Conservation (phyloP, 148 eudicot genomes). For the Rhododendron kiyosumense region DNA sequence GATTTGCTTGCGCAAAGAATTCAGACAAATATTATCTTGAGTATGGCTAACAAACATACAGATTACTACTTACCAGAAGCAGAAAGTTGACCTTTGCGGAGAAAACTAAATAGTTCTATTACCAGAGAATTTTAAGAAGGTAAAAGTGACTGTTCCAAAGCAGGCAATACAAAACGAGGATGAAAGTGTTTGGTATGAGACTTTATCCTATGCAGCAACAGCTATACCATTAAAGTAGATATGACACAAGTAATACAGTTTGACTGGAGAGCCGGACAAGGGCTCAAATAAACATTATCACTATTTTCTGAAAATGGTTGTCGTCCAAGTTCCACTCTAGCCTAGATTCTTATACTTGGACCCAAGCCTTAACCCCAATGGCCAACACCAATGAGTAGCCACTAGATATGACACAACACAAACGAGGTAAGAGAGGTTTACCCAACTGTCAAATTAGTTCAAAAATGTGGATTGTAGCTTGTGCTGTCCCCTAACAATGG, state of each 20-base stretch:
- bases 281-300: background rate
- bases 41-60: background rate
- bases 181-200: background rate
- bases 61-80: background rate
- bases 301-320: background rate
- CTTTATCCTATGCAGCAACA: background rate
- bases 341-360: background rate
- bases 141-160: background rate
- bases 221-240: background rate
- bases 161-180: background rate
- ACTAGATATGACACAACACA: background rate
- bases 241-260: background rate
- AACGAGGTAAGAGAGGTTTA: background rate
- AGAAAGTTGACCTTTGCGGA: background rate
- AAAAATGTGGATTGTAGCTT: background rate
- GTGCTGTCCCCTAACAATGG: background rate
- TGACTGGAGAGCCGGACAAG: background rate
- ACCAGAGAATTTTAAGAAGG: background rate
- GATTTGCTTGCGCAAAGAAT: background rate
- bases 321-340: background rate
- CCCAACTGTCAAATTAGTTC: background rate
- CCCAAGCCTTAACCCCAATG: background rate
- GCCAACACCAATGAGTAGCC: background rate
- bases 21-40: background rate
- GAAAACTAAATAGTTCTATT: background rate